Conservation (phyloP, 805 yeast genomes). For the Lachancea mirantina region DNA sequence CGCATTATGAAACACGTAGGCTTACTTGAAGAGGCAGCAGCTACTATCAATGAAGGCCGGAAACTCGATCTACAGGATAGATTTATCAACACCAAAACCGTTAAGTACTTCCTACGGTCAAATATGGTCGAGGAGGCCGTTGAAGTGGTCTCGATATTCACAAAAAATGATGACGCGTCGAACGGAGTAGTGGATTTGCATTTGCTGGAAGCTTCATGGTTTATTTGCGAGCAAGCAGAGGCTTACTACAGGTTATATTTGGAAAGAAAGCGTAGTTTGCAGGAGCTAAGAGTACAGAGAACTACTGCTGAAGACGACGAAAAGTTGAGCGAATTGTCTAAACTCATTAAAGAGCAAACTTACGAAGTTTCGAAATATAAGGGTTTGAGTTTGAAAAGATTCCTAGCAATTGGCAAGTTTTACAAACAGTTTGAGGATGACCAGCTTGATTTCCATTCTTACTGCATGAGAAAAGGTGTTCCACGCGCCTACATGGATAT, state of each 20-base stretch:
- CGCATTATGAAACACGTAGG: constrained; percentile 69
- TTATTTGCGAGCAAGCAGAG: constrained; percentile 76
- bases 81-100: constrained; percentile 81
- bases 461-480: constrained; percentile 85
- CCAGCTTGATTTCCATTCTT: constrained; percentile 91
- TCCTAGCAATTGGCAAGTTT: constrained; percentile 53
- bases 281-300: constrained; percentile 10
- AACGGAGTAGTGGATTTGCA: constrained; percentile 85
- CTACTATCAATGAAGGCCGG: constrained; percentile 63
- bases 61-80: constrained; percentile 80
- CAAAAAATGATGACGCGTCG: constrained; percentile 73
- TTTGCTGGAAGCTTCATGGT: constrained; percentile 89
- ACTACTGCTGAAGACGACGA: constrained; percentile 10
- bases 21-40: constrained; percentile 54
- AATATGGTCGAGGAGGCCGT: constrained; percentile 68
- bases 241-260: constrained; percentile 61
- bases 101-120: constrained; percentile 75
- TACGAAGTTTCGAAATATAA: constrained; percentile 41
- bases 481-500: constrained; percentile 73
- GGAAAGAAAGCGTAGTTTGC: constrained; percentile 18
- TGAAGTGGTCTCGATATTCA: constrained; percentile 67
- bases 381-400: constrained; percentile 80
- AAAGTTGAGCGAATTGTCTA: constrained; percentile 21
- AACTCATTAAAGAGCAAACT: constrained; percentile 32
- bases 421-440: constrained; percentile 70